Conservation (phyloP, 768 basidiomycete species). For the Russula ochroleuca region DNA sequence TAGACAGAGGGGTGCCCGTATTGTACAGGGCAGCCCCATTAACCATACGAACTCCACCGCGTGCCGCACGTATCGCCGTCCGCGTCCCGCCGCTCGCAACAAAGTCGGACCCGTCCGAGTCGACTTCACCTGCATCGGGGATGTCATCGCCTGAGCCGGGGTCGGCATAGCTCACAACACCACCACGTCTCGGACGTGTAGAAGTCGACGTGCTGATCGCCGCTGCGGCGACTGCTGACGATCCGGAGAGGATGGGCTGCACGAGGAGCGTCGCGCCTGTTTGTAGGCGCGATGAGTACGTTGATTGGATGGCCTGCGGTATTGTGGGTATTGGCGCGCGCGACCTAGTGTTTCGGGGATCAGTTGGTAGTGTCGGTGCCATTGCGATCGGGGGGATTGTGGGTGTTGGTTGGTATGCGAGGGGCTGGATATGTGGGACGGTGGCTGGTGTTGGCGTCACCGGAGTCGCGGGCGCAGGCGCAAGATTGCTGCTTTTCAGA, state of each 20-base stretch:
- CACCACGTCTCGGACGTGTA: slow-evolving; percentile 48
- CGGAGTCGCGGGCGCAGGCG: slow-evolving; percentile 31
- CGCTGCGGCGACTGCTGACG: slow-evolving; percentile 35
- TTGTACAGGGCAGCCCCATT: slow-evolving; percentile 53
- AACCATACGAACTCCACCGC: slow-evolving; percentile 19
- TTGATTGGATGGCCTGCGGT: slow-evolving; percentile 70
- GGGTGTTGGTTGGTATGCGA: slow-evolving; percentile 31
- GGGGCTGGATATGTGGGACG: slow-evolving; percentile 37
- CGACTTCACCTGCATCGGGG: slow-evolving; percentile 74
- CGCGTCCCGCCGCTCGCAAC: slow-evolving; percentile 59
- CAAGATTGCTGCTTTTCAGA: slow-evolving; percentile 44
- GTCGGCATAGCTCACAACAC: slow-evolving; percentile 82
- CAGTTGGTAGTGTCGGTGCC: slow-evolving; percentile 42
- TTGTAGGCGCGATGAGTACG: slow-evolving; percentile 85
- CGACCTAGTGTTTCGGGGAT: slow-evolving; percentile 27
- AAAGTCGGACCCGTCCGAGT: slow-evolving; percentile 83
- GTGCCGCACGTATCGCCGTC: slow-evolving; percentile 43
- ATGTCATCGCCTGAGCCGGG: slow-evolving; percentile 79
- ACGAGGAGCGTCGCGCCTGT: slow-evolving; percentile 87
- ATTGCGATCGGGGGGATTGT: slow-evolving; percentile 33
- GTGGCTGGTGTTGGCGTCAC: slow-evolving; percentile 33
- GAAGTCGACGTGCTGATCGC: slow-evolving; percentile 40
- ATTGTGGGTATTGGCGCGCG: slow-evolving; percentile 45
- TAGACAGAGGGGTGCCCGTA: slow-evolving; percentile 35
- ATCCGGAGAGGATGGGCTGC: slow-evolving; percentile 66